phyloP scores from a whole-genome alignment of 2,329 filamentous ascomycete species.

The Arthroderma uncinatum region DNA sequence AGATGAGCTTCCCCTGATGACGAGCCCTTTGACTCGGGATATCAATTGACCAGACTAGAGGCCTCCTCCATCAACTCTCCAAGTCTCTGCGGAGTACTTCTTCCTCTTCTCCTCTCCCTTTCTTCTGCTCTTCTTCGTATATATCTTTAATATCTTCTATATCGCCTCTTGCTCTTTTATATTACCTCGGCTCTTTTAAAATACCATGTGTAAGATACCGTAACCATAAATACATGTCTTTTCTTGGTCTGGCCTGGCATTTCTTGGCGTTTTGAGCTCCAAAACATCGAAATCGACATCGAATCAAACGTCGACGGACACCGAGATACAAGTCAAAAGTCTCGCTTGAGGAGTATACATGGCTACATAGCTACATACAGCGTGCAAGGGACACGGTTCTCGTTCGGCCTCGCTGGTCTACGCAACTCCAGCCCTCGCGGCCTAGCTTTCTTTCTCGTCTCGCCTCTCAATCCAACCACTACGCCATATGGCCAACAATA shows the following conservation, averaged over 20 bases:
- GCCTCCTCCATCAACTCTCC: not conserved
- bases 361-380: not conserved
- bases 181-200: not conserved
- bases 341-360: not conserved
- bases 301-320: not conserved
- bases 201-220: not conserved
- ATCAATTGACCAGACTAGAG: too few species aligned
- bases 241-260: not conserved
- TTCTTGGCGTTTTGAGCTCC: not conserved
- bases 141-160: not conserved
- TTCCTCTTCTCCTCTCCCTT: not conserved
- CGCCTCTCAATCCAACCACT: not conserved
- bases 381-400: not conserved
- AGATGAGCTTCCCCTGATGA: too few species aligned
- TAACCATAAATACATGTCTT: not conserved
- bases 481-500: constrained; percentile 32
- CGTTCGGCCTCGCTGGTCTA: not conserved
- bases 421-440: not conserved
- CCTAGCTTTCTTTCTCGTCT: not conserved
- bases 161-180: not conserved
- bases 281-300: not conserved
- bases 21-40: too few species aligned
- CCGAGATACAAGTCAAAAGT: not conserved
- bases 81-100: too few species aligned
- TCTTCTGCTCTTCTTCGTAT: not conserved